Evolutionary conservation across 129 eudicot genomes (phyloP).

Genomic region (Mikania micrantha): DNA sequence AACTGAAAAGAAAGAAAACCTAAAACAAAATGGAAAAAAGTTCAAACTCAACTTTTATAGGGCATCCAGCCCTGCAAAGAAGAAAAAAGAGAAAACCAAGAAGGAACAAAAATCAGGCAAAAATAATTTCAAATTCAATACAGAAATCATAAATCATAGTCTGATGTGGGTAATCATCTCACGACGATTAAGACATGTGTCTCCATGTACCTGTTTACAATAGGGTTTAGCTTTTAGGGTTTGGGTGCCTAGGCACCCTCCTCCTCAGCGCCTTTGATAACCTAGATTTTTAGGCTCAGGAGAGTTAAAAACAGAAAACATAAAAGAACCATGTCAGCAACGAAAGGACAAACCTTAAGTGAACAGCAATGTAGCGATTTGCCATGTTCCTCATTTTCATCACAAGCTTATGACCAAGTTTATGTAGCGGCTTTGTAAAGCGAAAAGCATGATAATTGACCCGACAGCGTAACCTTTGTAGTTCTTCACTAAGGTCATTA

Average conservation of each 20-base stretch:
- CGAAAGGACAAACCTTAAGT: constrained; percentile 60
- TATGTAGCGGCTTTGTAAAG: constrained; percentile 67
- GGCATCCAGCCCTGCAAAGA: too few species aligned
- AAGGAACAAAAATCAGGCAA: too few species aligned
- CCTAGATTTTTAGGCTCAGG: not conserved
- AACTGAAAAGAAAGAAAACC: too few species aligned
- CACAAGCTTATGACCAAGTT: constrained; percentile 68
- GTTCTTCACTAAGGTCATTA: constrained; percentile 66
- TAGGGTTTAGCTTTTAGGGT: too few species aligned
- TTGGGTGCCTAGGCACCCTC: not conserved
- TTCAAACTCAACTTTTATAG: too few species aligned
- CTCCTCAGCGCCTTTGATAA: not conserved
- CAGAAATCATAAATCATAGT: too few species aligned
- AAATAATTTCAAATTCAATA: too few species aligned
- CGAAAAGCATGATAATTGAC: constrained; percentile 89
- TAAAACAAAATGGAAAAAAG: too few species aligned
- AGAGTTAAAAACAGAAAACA: not conserved
- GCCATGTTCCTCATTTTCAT: constrained; percentile 74
- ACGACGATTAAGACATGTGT: too few species aligned
- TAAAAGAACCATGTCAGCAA: constrained; percentile 6
- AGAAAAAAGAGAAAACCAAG: too few species aligned
- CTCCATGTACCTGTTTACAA: too few species aligned
- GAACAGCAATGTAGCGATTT: constrained; percentile 80
- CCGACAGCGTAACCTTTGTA: constrained; percentile 89
- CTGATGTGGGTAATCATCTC: too few species aligned